Evolutionary conservation across 768 basidiomycete species (phyloP), one percentile per base, ranked within the genome.

Genomic region (Coprinopsis strossmayeri): DNA sequence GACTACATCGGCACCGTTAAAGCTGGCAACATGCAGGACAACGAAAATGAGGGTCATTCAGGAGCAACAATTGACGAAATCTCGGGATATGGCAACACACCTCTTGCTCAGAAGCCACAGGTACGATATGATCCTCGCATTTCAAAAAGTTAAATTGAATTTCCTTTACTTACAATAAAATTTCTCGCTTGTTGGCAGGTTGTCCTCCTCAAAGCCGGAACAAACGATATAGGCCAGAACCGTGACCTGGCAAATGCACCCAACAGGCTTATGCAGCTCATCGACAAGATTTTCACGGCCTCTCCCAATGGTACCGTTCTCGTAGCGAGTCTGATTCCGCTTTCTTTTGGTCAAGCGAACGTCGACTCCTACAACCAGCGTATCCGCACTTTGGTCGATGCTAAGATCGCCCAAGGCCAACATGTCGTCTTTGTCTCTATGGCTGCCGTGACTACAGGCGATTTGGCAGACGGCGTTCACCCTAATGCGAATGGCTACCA

Each of bases 211-310:
- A 45, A 38, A 18, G 50, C 50, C 13, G 50, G 50, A 3, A 51
- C 50, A 13, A 51, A 51, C 38, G 50, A 51, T 21, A 28, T 51
- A 2, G 27, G 18, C 15, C 49, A 50, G 45, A 51, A 46, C 37
- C 25, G 42, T 13, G 44, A 51, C 28, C 13, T 51, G 21, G 17
- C 34, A 21, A 51, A 46, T 26, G 50, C 50, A 3, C 50, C 50
- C 3, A 45, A 35, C 24, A 34, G 50, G 1, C 37, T 51, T n/a
- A 46, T 46, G 26, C 12, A 11, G 5, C 50, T 51, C 50, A 20
- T 51, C 26, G 50, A 51, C 50, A 45, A 51, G 42, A 51, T 51
- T 17, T 46, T 51, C 43, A 46, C 50, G 18, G 50, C 50, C 35
- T 51, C 50, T 7, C 50, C 50, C 15, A 26, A 39, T 18, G 50